Conservation (phyloP, 164 flowering plant species). For the Nelumbo lutea region DNA sequence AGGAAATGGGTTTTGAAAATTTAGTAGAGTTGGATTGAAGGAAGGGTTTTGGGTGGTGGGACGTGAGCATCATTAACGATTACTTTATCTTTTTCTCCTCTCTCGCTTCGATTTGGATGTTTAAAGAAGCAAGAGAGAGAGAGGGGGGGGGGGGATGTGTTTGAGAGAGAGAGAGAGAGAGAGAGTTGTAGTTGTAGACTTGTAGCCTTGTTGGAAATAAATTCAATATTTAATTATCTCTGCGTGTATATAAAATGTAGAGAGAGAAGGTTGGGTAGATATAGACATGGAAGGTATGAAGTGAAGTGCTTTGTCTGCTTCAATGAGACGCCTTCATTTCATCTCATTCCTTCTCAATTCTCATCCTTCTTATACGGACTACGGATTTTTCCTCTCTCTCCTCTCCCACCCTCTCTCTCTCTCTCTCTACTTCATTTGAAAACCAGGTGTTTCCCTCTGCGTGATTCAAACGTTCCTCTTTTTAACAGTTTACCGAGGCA, state of each 20-base stretch:
- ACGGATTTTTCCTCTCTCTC: too few species aligned
- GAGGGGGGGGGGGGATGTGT: not conserved
- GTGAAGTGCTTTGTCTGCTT: constrained; percentile 10
- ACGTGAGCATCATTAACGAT: constrained; percentile 38
- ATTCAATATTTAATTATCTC: not conserved
- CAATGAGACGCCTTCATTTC: not conserved
- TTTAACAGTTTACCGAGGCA: too few species aligned
- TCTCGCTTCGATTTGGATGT: not conserved
- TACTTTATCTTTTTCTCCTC: constrained; percentile 2
- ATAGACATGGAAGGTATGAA: not conserved
- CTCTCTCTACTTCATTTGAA: too few species aligned
- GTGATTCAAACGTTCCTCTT: too few species aligned
- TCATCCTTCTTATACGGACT: not conserved
- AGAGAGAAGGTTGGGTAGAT: constrained; percentile 2
- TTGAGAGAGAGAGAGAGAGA: not conserved
- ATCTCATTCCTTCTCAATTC: too few species aligned
- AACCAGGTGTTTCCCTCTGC: too few species aligned
- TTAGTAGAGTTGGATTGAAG: constrained; percentile 33
- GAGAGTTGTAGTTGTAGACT: not conserved
- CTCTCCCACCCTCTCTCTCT: too few species aligned
- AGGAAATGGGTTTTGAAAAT: constrained; percentile 7
- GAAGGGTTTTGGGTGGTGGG: constrained; percentile 25
- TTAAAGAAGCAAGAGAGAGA: constrained; percentile 4
- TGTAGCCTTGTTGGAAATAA: not conserved
- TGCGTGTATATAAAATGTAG: not conserved